Evolutionary conservation across 805 yeast genomes (phyloP).

Genomic region (Zygoascus bituminiphila): DNA sequence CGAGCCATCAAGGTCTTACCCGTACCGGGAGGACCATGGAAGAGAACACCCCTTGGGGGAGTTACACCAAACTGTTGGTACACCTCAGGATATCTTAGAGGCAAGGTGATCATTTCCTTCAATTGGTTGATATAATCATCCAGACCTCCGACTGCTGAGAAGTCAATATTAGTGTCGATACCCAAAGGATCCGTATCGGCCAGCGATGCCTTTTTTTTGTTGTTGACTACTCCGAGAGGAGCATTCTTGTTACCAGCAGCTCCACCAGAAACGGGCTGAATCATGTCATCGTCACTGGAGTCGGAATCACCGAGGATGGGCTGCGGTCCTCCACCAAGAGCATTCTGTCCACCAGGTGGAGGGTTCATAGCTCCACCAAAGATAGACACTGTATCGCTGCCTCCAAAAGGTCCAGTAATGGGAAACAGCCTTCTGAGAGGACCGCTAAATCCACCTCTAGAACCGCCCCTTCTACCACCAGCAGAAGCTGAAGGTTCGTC

Average conservation of each 20-base stretch:
- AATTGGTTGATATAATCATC: conserved; percentile 84
- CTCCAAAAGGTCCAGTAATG: conserved; percentile 97
- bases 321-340: conserved; percentile 4
- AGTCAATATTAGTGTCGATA: conserved; percentile 76
- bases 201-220: conserved; percentile 27
- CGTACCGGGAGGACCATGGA: conserved; percentile 99
- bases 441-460: conserved; percentile 25
- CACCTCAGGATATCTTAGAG: conserved; percentile 86
- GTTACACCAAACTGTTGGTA: conserved; percentile 84
- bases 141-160: conserved; percentile 82
- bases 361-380: conserved; percentile 49
- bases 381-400: conserved; percentile 80
- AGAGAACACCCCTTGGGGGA: conserved; percentile 94
- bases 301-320: conserved; percentile 31
- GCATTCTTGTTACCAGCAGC: background rate
- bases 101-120: conserved; percentile 94
- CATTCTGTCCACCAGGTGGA: conserved; percentile 20
- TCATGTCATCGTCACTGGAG: conserved; percentile 38
- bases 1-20: conserved; percentile 98
- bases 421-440: conserved; percentile 69
- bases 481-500: conserved; percentile 22
- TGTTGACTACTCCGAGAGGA: conserved; percentile 14
- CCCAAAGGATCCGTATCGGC: conserved; percentile 95
- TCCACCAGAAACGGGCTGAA: conserved; percentile 3
- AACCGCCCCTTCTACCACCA: conserved; percentile 32